Conservation (phyloP, 1,284 basidiomycete genomes). For the Abortiporus biennis region DNA sequence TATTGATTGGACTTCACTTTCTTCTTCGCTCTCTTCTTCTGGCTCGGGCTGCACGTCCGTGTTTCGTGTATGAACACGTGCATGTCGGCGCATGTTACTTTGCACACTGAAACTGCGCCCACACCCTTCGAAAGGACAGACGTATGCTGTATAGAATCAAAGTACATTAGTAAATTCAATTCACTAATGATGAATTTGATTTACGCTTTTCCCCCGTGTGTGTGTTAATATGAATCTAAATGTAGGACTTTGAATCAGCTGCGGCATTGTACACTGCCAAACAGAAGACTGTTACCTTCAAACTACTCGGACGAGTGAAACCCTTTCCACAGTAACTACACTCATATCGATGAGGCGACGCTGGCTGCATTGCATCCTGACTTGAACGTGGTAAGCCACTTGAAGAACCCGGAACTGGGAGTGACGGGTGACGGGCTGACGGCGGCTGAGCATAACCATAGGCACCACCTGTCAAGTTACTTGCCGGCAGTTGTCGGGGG, state of each 20-base stretch:
- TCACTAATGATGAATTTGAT: slow-evolving; percentile 22
- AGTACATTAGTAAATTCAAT: slow-evolving; percentile 10
- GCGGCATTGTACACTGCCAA: background rate
- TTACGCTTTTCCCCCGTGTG: slow-evolving; percentile 82
- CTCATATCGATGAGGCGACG: slow-evolving; percentile 54
- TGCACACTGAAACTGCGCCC: slow-evolving; percentile 79
- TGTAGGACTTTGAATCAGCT: too few relatives aligned
- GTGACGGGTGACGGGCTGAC: slow-evolving; percentile 12
- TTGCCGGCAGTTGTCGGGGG: slow-evolving; percentile 9
- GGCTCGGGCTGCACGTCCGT: slow-evolving; percentile 17
- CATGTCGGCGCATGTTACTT: slow-evolving; percentile 83
- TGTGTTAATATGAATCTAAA: slow-evolving; percentile 77
- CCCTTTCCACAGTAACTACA: slow-evolving; percentile 75
- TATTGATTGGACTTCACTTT: slow-evolving; percentile 14
- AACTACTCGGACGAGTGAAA: slow-evolving; percentile 76
- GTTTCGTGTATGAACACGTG: slow-evolving; percentile 55
- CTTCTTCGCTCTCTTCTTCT: slow-evolving; percentile 22
- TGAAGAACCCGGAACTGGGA: slow-evolving; percentile 13
- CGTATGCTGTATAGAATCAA: slow-evolving; percentile 48
- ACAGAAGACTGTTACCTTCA: slow-evolving; percentile 46
- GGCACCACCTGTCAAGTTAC: too few relatives aligned
- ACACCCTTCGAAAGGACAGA: slow-evolving; percentile 69
- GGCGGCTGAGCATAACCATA: slow-evolving; percentile 23
- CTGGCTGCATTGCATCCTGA: slow-evolving; percentile 17
- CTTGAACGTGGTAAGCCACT: slow-evolving; percentile 13